Base-by-base conservation (phyloP, 805 yeast species). In the Tetrapisispora phaffii region DNA sequence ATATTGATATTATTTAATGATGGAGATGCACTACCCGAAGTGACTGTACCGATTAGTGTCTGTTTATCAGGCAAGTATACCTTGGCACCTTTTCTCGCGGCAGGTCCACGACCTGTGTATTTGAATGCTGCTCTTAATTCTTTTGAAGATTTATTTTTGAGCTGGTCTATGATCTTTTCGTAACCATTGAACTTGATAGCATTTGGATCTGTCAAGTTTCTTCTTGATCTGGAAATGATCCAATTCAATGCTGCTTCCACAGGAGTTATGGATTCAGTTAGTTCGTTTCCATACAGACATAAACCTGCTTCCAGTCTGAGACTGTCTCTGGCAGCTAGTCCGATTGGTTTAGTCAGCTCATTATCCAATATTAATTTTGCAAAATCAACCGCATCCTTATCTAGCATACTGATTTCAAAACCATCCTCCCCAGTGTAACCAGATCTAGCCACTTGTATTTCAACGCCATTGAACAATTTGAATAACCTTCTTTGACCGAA, bases 351-450 rank as follows among this genome's bases (percentile, higher is more conserved):
- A 40, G 87, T 85, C 12, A 69, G 62, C 3, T 74, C 74, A 41
- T 72, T 69, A 45, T 59, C 78, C 34, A 74, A 73, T 42, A 87
- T 66, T 7, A 75, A 70, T 47, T 74, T 67, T 37, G 93, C 79
- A 53, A 93, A 77, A 1, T 74, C 77, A 26, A 68, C 61, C 1
- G 90, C 81, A 20, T 72, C 61, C 43, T 71, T 67, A 45, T 76
- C 69, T 23, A 86, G 82, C 48, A 89, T 80, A 8, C 94, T 80
- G 47, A 90, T 76, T 65, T 93, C 98, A 64, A 93, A 90, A 1
- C 98, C 98, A 63, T 93, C 98, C 67, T 93, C 98, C 17, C 98
- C 98, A 7, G 98, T 93, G 70, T 93, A 93, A 2, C 98, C 98
- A 21, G 95, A 85, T 65, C 98, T 80, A 3, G 96, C 85, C n/a